Evolutionary conservation across 1,139 yeast genomes (phyloP), one percentile per base, ranked within the genome.

Genomic region (Hemisphaericaspora lyxosophila): DNA sequence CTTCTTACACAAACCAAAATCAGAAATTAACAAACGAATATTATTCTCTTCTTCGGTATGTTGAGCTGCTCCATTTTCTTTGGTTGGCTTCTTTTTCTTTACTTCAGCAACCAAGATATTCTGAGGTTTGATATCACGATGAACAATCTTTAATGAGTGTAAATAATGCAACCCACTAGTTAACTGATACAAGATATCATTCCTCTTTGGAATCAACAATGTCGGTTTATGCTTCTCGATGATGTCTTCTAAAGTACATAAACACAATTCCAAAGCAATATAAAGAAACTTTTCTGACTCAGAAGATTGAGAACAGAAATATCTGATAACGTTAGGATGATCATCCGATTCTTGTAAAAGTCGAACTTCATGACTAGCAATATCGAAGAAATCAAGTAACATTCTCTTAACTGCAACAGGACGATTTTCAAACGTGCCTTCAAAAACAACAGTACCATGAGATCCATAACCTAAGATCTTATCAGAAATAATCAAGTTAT

Each of bases 371-470:
- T 88, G 96, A n/a, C 90, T 84, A 4, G 98, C 98, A 43, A 92
- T 80, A 54, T 92, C 97, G 60, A 85, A 92, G 54, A 90, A 92
- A 55, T 90, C 96, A 28, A 90, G 72, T 34, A 94, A 67, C 96
- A 92, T 87, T 49, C 98, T 67, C 58, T 92, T 94, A 4, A 92
- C 95, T 0, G 98, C 98, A 7, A 94, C 98, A 2, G 95, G 96
- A 36, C 98, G 73, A 50, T 81, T 84, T 53, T 90, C 97, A 63
- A 90, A 92, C 4, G 80, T 75, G 1, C 98, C 98, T 55, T 85
- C 80, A 57, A 81, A 88, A 1, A 92, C 98, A 19, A 90, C 89
- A 0, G 98, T 92, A 22, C 98, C 98, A 54, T 92, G 96, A 1
- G 97, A 88, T 1, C 99, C 99, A 56, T 87, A 88, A 1, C 99